Percentiles rank a stretch among this genome's conserved stretches.
These are phyloP conservation scores for Tagetes patula DNA, from an alignment of 129 eudicot species.

Conservation along the genomic window DNA sequence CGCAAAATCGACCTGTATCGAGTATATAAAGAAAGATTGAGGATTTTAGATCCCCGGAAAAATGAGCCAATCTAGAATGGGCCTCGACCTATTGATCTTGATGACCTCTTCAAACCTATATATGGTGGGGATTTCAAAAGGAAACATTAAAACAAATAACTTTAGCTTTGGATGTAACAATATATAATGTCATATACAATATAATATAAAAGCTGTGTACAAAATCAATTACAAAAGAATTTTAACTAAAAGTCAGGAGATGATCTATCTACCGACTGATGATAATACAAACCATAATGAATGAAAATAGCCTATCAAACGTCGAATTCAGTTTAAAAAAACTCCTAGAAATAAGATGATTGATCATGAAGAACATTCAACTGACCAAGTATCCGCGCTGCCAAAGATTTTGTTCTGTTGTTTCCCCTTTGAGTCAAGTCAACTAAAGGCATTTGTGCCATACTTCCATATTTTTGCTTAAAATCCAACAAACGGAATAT, in stretches of 20 bases:
- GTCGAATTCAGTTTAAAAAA: background rate
- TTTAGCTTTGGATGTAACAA: background rate
- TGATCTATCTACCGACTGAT: slow-evolving; percentile 19
- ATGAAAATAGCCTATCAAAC: slow-evolving; percentile 15
- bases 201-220: slow-evolving; percentile 33
- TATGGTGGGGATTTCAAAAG: background rate
- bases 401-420: slow-evolving; percentile 46
- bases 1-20: too few species aligned
- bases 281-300: slow-evolving; percentile 6
- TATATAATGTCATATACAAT: slow-evolving; percentile 25
- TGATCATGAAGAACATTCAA: slow-evolving; percentile 66
- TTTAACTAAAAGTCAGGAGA: slow-evolving; percentile 20
- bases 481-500: slow-evolving; percentile 49
- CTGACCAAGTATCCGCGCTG: slow-evolving; percentile 67
- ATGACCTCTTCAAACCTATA: background rate
- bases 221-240: slow-evolving; percentile 34
- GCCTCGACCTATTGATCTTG: background rate
- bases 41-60: too few species aligned
- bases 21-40: too few species aligned
- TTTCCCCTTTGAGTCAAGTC: slow-evolving; percentile 68
- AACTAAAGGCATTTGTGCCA: slow-evolving; percentile 61
- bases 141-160: background rate
- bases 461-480: slow-evolving; percentile 50
- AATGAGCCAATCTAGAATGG: too few species aligned
- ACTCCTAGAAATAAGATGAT: slow-evolving; percentile 59